These are phyloP conservation scores for Trypanosomatidae sp. DNA, from an alignment of 208 protist species.

Conservation along the genomic window DNA sequence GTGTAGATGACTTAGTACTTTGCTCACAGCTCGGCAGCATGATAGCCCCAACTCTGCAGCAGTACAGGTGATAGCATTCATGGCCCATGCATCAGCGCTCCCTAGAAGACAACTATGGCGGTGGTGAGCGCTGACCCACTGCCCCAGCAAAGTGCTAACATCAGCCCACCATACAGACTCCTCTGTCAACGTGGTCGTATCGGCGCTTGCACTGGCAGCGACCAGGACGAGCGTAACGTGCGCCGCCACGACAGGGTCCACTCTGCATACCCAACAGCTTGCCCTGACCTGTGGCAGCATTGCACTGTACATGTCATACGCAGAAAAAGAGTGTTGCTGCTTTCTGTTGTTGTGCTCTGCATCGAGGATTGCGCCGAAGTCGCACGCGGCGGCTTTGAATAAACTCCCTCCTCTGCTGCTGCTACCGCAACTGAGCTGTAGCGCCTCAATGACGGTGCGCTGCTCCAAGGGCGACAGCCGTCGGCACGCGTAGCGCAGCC, in stretches of 20 bases:
- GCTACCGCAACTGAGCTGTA: neutral
- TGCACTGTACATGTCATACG: slow-evolving; percentile 7
- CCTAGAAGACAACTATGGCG: neutral
- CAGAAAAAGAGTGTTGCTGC: neutral
- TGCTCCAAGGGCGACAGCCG: slow-evolving; percentile 13
- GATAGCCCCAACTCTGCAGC: slow-evolving; percentile 8
- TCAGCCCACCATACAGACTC: slow-evolving; percentile 9
- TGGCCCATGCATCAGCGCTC: slow-evolving; percentile 10
- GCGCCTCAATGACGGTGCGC: slow-evolving; percentile 6
- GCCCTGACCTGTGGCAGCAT: slow-evolving; percentile 9
- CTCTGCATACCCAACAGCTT: slow-evolving; percentile 17
- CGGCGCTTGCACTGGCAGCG: neutral
- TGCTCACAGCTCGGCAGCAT: slow-evolving; percentile 15
- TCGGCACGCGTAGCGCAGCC: slow-evolving; percentile 30
- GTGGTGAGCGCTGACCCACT: slow-evolving; percentile 5
- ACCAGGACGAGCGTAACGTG: slow-evolving; percentile 24
- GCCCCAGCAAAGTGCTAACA: neutral
- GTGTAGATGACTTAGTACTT: slow-evolving; percentile 1
- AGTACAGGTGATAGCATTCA: slow-evolving; percentile 14
- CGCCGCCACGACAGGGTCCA: slow-evolving; percentile 21
- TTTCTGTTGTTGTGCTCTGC: neutral
- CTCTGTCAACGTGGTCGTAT: neutral
- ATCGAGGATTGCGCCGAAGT: neutral
- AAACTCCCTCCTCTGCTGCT: neutral
- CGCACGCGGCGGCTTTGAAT: neutral